These are phyloP conservation scores for Canavalia ensiformis DNA, from an alignment of 306 rosid species.

Conservation along the genomic window DNA sequence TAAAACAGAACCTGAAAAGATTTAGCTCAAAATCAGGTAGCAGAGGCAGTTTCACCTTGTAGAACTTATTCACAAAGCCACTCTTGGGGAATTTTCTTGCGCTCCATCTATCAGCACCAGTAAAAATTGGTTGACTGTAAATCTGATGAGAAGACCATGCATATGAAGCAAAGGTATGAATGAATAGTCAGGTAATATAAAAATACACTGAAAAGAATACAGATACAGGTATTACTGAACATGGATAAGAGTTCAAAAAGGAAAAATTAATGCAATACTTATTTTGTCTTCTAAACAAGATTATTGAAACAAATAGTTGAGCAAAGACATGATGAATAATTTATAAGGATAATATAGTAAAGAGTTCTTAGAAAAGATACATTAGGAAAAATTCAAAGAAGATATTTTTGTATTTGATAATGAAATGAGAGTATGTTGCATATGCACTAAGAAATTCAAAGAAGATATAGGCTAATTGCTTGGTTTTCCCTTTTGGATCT, in stretches of 20 bases:
- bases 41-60: conserved; percentile 63
- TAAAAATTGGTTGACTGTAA: conserved; percentile 71
- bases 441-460: no score
- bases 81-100: conserved; percentile 63
- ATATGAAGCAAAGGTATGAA: background rate
- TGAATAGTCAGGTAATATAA: no score
- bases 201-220: no score
- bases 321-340: background rate
- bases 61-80: conserved; percentile 59
- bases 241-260: background rate
- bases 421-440: no score
- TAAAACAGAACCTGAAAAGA: conserved; percentile 65
- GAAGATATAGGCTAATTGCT: no score
- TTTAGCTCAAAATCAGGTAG: conserved; percentile 56
- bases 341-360: background rate
- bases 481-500: no score
- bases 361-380: background rate
- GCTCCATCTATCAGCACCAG: conserved; percentile 67
- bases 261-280: no score
- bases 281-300: background rate
- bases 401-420: background rate
- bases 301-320: background rate
- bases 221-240: background rate
- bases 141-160: conserved; percentile 52
- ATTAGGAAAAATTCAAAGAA: background rate